Percentiles rank a stretch among this genome's conserved stretches.
Conservation (phyloP, 1,284 basidiomycete species). For the Ustilago sp. region DNA sequence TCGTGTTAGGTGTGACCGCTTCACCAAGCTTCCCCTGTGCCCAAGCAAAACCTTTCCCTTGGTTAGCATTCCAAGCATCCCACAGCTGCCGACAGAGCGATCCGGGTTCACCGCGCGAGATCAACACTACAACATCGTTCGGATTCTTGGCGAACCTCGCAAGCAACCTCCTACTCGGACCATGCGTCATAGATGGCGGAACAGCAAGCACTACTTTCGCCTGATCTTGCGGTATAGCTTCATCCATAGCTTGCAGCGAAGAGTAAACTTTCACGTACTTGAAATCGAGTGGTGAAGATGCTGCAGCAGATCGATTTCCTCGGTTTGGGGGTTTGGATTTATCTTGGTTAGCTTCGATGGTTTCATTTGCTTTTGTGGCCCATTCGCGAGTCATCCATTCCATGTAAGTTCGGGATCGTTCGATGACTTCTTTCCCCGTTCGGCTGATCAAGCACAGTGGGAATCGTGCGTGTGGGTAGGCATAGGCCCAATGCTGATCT, state of each 20-base stretch:
- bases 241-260: constrained; percentile 81
- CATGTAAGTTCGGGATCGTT: constrained; percentile 95
- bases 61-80: constrained; percentile 84
- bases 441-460: constrained; percentile 87
- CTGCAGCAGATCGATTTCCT: constrained; percentile 14
- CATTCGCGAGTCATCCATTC: constrained; percentile 97
- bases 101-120: constrained; percentile 76
- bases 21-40: constrained; percentile 88
- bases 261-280: constrained; percentile 86
- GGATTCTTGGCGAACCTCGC: constrained; percentile 84
- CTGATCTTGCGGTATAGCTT: constrained; percentile 78
- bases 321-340: constrained; percentile 1
- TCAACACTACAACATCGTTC: constrained; percentile 59
- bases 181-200: constrained; percentile 90
- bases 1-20: constrained; percentile 72
- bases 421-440: constrained; percentile 92
- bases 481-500: constrained; percentile 97
- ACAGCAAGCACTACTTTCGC: constrained; percentile 94
- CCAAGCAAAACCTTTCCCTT: constrained; percentile 81
- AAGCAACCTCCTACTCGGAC: constrained; percentile 87
- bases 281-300: constrained; percentile 60
- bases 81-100: constrained; percentile 85
- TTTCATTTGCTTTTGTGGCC: constrained; percentile 69
- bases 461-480: constrained; percentile 73
- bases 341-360: constrained; percentile 46